Percentiles rank a stretch among this genome's conserved stretches.
These are phyloP conservation scores for Candida ulmi DNA, from an alignment of 805 yeast species.

Conservation along the genomic window DNA sequence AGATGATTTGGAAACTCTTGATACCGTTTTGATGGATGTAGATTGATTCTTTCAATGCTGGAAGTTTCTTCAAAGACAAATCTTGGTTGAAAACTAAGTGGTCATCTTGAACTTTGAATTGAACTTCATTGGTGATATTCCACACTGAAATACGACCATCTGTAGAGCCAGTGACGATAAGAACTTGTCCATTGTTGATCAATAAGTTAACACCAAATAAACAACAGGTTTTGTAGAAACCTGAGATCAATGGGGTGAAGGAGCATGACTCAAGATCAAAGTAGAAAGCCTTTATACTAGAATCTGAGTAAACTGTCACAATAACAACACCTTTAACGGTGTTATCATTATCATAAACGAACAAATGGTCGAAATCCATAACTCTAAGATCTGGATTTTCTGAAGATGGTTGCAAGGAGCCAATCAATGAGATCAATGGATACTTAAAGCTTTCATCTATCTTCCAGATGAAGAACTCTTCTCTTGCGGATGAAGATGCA, in stretches of 20 bases:
- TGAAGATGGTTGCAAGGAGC: constrained; percentile 49
- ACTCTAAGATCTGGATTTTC: constrained; percentile 79
- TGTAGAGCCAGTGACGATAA: constrained; percentile 61
- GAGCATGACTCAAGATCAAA: constrained; percentile 31
- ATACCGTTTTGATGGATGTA: constrained; percentile 83
- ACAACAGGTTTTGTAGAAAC: constrained; percentile 70
- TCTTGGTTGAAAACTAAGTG: constrained; percentile 3
- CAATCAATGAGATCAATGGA: constrained; percentile 44
- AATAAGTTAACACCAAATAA: constrained; percentile 56
- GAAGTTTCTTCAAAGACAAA: constrained; percentile 11
- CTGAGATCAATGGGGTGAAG: constrained; percentile 41
- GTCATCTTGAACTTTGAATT: constrained; percentile 11
- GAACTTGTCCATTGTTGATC: constrained; percentile 21
- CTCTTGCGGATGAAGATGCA: constrained; percentile 72
- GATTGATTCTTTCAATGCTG: constrained; percentile 32
- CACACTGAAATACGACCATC: constrained; percentile 75
- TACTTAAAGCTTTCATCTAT: constrained; percentile 31
- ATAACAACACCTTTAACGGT: constrained; percentile 42
- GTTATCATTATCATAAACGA: constrained; percentile 25
- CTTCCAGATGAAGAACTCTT: constrained; percentile 82
- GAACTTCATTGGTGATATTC: constrained; percentile 35
- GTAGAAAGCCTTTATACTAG: constrained; percentile 62
- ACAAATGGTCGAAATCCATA: constrained; percentile 70
- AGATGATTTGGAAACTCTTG: constrained; percentile 45
- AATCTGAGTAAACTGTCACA: constrained; percentile 80